Percentiles rank a stretch among this genome's conserved stretches.
Conservation (phyloP, 1,284 basidiomycete genomes). For the Phellinidium pouzarii region DNA sequence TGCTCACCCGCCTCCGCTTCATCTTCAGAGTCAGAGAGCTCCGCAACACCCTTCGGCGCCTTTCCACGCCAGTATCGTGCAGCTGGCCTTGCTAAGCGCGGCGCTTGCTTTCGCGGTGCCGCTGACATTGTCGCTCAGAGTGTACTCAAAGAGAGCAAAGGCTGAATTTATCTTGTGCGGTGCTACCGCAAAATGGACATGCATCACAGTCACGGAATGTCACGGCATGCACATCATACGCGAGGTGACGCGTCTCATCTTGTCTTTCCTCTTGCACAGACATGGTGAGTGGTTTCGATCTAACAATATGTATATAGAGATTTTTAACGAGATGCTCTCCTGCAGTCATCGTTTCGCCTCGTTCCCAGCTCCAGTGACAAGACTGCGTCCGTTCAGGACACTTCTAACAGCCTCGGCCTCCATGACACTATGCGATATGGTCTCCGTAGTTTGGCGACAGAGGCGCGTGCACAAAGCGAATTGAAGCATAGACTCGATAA, state of each 20-base stretch:
- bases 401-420: slow-evolving; percentile 64
- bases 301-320: not conserved
- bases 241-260: not conserved
- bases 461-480: slow-evolving; percentile 49
- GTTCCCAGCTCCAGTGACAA: slow-evolving; percentile 52
- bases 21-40: slow-evolving; percentile 56
- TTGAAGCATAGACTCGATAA: slow-evolving; percentile 63
- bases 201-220: not conserved
- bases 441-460: slow-evolving; percentile 64
- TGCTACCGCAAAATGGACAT: not conserved
- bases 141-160: too few species aligned
- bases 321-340: slow-evolving; percentile 2
- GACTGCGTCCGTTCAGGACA: slow-evolving; percentile 61
- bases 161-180: too few species aligned
- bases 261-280: not conserved
- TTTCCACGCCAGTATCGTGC: slow-evolving; percentile 82
- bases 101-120: slow-evolving; percentile 53
- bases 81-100: slow-evolving; percentile 63
- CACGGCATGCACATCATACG: not conserved
- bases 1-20: slow-evolving; percentile 35
- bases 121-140: slow-evolving; percentile 16
- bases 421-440: slow-evolving; percentile 79
- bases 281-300: not conserved
- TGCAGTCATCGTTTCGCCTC: slow-evolving; percentile 45
- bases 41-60: slow-evolving; percentile 64